Evolutionary conservation across 495 filamentous ascomycete genomes (phyloP), one percentile per base, ranked within the genome.

Genomic region (Xylaria intraflava): DNA sequence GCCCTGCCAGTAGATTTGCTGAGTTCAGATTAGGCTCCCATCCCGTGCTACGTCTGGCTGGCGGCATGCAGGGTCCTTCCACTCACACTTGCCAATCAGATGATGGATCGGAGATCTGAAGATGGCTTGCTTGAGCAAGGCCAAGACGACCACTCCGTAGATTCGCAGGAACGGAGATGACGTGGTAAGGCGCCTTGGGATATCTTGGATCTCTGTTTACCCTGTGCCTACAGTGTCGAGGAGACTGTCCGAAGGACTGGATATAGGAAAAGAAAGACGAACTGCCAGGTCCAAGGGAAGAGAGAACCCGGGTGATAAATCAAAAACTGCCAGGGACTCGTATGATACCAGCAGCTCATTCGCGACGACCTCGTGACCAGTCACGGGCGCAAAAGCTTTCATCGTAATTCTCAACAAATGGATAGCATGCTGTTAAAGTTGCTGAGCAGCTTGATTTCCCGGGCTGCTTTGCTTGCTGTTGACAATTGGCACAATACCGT

Each of bases 41-140:
- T 31, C 16, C 12, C 40, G 38, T 31, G 19, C 35, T 33, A 49
- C 38, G 40, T 46, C 50, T 46, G 49, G 31, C 51, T 17, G 41
- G 16, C 14, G 33, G 40, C 12, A 48, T 43, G 52, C 52, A 55
- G 52, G 52, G 52, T 55, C 45, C 22, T 55, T 14, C 23, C 42
- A 46, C 43, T 24, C 6, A 46, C 43, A 24, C 26, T 16, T 20
- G 11, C 27, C 26, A 33, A 31, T 27, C 43, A 26, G 2, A 17
- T 19, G 35, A 19, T 19, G 17, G 35, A 38, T 38, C 35, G 35
- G 5, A 38, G 35, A 38, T 38, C 35, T 31, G 2, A 16, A 44
- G 24, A 43, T 14, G 29, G 26, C 19, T 14, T 27, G 48, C 22
- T 47, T 8, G 45, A 47, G 23, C 17, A 38, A 45, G 50, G 35